Percentiles rank a stretch among this genome's conserved stretches.
Conservation (phyloP, 352 stramenopile genomes). For the Aphanomyces invadans region DNA sequence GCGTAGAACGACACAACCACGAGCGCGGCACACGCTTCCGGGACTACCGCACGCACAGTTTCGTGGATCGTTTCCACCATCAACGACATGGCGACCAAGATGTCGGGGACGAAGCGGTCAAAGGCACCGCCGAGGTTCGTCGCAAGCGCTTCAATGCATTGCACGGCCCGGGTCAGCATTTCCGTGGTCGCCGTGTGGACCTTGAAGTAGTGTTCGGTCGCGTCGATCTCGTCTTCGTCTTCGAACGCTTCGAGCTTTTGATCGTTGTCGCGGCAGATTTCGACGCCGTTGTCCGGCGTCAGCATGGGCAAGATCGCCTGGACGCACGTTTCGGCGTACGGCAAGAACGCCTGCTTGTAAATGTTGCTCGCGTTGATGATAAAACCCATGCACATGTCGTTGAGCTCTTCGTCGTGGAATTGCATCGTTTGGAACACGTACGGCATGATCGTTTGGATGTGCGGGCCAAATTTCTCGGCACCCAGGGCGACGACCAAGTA, state of each 20-base stretch:
- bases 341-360: conserved; percentile 95
- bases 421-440: conserved; percentile 91
- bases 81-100: conserved; percentile 66
- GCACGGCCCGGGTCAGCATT: conserved; percentile 74
- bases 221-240: conserved; percentile 56
- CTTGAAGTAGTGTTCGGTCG: conserved; percentile 70
- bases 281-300: conserved; percentile 69
- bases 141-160: conserved; percentile 76
- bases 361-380: conserved; percentile 98
- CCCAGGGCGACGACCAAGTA: conserved; percentile 96
- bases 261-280: conserved; percentile 56
- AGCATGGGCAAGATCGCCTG: conserved; percentile 62
- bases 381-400: conserved; percentile 97
- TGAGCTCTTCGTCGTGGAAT: conserved; percentile 93
- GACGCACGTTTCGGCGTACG: conserved; percentile 81
- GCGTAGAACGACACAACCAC: conserved; percentile 82
- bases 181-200: conserved; percentile 81
- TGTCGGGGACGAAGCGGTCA: conserved; percentile 76
- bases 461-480: conserved; percentile 92
- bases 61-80: conserved; percentile 85
- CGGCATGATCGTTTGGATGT: conserved; percentile 91
- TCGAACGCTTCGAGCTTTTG: conserved; percentile 73
- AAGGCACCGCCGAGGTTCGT: conserved; percentile 73
- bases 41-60: conserved; percentile 70
- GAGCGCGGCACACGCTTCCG: conserved; percentile 66